Percentiles rank a stretch among this genome's conserved stretches.
Evolutionary conservation across 2,329 filamentous ascomycete species (phyloP).

Genomic region (Scytalidium lignicola): DNA sequence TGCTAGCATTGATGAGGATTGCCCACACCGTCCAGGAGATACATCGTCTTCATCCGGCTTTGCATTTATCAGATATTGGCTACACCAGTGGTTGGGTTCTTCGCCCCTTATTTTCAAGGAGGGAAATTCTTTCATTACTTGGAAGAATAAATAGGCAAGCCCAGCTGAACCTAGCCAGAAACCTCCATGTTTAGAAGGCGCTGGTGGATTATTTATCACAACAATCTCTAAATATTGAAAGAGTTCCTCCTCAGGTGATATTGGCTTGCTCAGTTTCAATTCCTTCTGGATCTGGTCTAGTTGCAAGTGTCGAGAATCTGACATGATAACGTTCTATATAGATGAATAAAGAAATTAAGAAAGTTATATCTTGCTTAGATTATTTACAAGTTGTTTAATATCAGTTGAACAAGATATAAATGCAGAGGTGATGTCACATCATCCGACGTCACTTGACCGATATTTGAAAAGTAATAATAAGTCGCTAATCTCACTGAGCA

Average conservation of each 20-base stretch:
- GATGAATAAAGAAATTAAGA: too few relatives aligned
- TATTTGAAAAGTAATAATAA: too few relatives aligned
- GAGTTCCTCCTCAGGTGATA: neutral
- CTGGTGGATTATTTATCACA: neutral
- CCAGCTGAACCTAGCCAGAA: neutral
- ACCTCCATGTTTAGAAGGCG: neutral
- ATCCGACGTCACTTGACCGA: too few relatives aligned
- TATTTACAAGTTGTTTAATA: too few relatives aligned
- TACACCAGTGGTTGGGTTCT: conserved; percentile 7
- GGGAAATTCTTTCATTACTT: neutral
- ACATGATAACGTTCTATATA: too few relatives aligned
- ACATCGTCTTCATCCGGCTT: conserved; percentile 1
- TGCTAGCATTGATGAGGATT: conserved; percentile 9
- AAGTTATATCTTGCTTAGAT: too few relatives aligned
- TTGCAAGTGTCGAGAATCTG: neutral
- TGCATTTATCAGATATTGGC: conserved; percentile 7
- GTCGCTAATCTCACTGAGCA: too few relatives aligned
- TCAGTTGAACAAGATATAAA: too few relatives aligned
- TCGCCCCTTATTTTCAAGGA: conserved; percentile 33
- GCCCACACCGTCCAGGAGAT: conserved; percentile 3
- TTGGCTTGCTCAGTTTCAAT: neutral
- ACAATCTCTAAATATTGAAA: neutral
- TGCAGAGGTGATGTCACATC: too few relatives aligned
- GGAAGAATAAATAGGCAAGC: neutral
- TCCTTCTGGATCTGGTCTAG: neutral